Base-by-base conservation (phyloP, 352 stramenopile genomes). In the Pythium rishiriense region DNA sequence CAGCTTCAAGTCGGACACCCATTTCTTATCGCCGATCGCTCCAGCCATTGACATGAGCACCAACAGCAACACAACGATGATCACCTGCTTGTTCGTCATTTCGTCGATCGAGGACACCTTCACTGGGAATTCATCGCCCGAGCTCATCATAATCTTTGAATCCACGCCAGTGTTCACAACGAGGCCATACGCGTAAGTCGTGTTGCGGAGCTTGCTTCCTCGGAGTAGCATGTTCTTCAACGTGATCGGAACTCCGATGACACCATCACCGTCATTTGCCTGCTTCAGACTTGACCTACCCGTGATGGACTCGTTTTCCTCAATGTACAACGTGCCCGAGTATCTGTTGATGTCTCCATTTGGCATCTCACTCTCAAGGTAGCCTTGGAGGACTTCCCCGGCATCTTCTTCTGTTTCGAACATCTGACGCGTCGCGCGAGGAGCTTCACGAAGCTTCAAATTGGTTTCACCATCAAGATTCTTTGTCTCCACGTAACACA, bases 121-220 rank as follows among this genome's bases (percentile, higher is more conserved):
- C 2, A 93, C 73, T 2, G 85, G 78, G 58, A 91, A 91, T 46
- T 90, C 85, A 46, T 94, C 80, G 3, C 81, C 83, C 3, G 85
- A 91, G 62, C 83, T 97, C 86, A 93, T 92, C 81, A 96, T 96
- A 53, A 98, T 96, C 69, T 98, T 98, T 7, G 79, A 83, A 57
- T 98, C 93, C 29, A 96, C 73, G 25, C 93, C 93, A 8, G 92
- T 98, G 70, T 98, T 98, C 11, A 98, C 76, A 6, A 98, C 96
- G 8, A 98, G 62, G 0, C 93, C 95, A 33, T 94, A 94, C 5
- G 89, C 81, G 37, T 59, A 96, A 28, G 87, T 88, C 9, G 93
- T 98, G 64, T 97, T 97, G 5, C 93, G 84, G 7, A 98, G 58
- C 54, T 94, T 87, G 69, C 89, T 94, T 10, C 92, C 93, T 10